phyloP scores from a whole-genome alignment of 2,329 filamentous ascomycete species.

The Lanzia echinophila region DNA sequence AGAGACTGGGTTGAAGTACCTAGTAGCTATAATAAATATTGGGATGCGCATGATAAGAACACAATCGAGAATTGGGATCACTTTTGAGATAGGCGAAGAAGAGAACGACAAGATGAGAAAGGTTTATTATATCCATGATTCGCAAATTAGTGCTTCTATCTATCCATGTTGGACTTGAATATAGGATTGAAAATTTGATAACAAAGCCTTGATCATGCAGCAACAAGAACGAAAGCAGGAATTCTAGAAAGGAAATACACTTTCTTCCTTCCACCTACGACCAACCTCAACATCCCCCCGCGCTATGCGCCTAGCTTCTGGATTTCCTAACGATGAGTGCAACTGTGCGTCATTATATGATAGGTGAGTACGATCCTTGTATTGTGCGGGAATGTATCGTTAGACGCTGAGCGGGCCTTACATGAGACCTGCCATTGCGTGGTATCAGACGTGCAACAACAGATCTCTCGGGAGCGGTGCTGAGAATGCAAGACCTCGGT shows the following conservation, averaged over 20 bases:
- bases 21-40: not conserved
- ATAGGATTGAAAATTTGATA: not conserved
- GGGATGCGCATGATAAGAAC: not conserved
- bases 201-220: not conserved
- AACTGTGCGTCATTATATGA: no score
- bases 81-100: not conserved
- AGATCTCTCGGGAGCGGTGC: not conserved
- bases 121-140: not conserved
- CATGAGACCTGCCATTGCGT: not conserved
- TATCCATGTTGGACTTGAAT: not conserved
- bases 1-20: not conserved
- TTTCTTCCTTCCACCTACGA: not conserved
- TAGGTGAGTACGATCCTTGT: no score
- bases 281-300: not conserved
- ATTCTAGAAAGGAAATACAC: not conserved
- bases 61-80: not conserved
- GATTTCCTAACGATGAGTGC: no score
- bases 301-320: no score
- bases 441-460: no score
- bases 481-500: not conserved
- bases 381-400: no score
- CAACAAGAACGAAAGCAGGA: not conserved
- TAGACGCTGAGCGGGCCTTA: not conserved
- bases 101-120: not conserved
- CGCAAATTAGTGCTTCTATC: not conserved